Evolutionary conservation across 2,329 filamentous ascomycete species (phyloP), one percentile per base, ranked within the genome.

Genomic region (Chalaropsis ovoidea): DNA sequence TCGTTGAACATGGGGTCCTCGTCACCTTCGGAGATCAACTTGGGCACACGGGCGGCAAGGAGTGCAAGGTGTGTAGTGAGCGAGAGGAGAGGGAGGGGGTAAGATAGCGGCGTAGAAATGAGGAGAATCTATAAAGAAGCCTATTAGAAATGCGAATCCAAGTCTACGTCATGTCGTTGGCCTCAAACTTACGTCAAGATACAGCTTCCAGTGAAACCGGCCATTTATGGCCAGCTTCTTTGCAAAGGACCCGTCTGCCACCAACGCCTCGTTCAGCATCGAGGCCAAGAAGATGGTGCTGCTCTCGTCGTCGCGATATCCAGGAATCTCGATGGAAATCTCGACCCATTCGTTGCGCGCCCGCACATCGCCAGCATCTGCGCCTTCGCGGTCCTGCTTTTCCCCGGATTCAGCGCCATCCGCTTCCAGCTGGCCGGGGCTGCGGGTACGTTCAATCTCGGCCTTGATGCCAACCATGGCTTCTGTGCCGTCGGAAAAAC

Each of bases 1-100:
- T 99, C 94, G 77, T 96, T 88, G 76, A 99, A 99, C 73, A 96
- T 86, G 13, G 94, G 94, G 71, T 99, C 94, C 77, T 99, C 94
- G 76, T 97, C 93, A 67, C 84, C 84, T 75, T 95, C 89, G 1
- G 92, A 96, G 74, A 90, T 90, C 63, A 96, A 80, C 31, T 86
- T 83, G 7, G 94, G 94, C 2, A 97, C 81, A 69, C 88, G 86
- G 6, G 94, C 93, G 39, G 89, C 86, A 68, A 96, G 85, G 60
- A 99, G 87, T 2, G 94, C 94, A 68, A 99, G 86, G 74, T 99
- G 92, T 61, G 90, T 93, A 22, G 94, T 95, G 67, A 97, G 82
- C 41, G 91, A 96, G 52, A 99, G 86, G 11, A 99, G 83, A 0
- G 93, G 93, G 7, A 97, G 85, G 0, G 94, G 94, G 72, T 97